Conservation (phyloP, 2,329 filamentous ascomycete genomes). For the Fusarium sp. region DNA sequence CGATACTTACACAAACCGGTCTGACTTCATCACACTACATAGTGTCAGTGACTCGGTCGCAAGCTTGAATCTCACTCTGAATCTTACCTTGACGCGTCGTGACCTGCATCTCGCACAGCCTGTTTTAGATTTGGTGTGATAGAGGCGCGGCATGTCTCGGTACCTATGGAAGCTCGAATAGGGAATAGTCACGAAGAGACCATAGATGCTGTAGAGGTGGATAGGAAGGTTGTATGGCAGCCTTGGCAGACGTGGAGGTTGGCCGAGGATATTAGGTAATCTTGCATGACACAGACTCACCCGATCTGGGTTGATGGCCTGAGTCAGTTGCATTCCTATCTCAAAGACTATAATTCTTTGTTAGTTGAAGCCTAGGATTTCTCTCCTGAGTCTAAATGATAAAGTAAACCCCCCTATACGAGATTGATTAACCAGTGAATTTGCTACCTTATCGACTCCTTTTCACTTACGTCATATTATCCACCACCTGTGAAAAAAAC, state of each 20-base stretch:
- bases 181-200: background rate
- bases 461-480: background rate
- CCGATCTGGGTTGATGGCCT: background rate
- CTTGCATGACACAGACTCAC: background rate
- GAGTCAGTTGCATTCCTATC: background rate
- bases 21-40: constrained; percentile 39
- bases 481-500: background rate
- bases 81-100: constrained; percentile 44
- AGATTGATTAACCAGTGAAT: background rate
- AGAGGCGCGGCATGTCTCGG: constrained; percentile 40
- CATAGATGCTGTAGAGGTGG: background rate
- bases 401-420: background rate
- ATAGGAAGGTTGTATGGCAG: background rate
- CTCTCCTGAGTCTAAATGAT: background rate
- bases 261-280: background rate
- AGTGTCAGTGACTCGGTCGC: background rate
- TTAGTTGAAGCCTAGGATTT: background rate
- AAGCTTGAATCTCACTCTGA: background rate
- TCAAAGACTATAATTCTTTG: background rate
- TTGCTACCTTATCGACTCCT: background rate
- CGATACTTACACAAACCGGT: constrained; percentile 37
- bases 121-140: constrained; percentile 48
- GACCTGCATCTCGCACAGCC: constrained; percentile 44
- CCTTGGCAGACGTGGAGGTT: background rate
- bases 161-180: background rate